These are phyloP conservation scores for Hemerocallis citrina DNA, from an alignment of 106 monocot species.

Conservation along the genomic window DNA sequence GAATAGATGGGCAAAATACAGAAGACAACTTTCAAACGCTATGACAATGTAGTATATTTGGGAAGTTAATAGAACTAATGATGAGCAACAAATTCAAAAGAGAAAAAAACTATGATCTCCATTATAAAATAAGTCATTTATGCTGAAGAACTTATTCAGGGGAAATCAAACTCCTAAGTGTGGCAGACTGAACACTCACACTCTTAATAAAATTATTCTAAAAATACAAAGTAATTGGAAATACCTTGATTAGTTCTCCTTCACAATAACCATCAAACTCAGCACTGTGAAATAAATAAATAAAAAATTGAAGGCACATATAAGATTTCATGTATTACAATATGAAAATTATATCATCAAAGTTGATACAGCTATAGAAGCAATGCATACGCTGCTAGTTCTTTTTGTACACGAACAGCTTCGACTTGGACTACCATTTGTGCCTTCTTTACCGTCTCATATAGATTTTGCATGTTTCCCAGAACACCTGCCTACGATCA, in stretches of 20 bases:
- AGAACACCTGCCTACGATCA: constrained; percentile 61
- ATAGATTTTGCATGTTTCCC: constrained; percentile 98
- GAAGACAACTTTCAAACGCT: too few species aligned
- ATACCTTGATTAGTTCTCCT: constrained; percentile 98
- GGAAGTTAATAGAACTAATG: not conserved
- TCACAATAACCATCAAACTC: constrained; percentile 99
- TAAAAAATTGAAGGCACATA: not conserved
- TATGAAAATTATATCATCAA: not conserved
- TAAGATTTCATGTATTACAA: not conserved
- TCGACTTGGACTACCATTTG: constrained; percentile 99
- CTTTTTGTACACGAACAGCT: constrained; percentile 96
- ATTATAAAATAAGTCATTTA: too few species aligned
- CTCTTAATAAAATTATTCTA: not conserved
- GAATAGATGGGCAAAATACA: too few species aligned
- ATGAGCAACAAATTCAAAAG: too few species aligned
- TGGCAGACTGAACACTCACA: not conserved
- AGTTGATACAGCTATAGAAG: not conserved
- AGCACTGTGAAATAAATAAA: constrained; percentile 45
- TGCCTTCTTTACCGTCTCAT: constrained; percentile 97
- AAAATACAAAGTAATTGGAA: not conserved
- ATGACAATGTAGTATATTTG: too few species aligned
- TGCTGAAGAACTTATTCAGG: too few species aligned
- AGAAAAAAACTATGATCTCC: too few species aligned
- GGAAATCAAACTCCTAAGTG: not conserved
- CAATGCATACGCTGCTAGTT: constrained; percentile 82